Evolutionary conservation across 441 rosid species (phyloP).

Genomic region (Euphorbia schlechtendalii): DNA sequence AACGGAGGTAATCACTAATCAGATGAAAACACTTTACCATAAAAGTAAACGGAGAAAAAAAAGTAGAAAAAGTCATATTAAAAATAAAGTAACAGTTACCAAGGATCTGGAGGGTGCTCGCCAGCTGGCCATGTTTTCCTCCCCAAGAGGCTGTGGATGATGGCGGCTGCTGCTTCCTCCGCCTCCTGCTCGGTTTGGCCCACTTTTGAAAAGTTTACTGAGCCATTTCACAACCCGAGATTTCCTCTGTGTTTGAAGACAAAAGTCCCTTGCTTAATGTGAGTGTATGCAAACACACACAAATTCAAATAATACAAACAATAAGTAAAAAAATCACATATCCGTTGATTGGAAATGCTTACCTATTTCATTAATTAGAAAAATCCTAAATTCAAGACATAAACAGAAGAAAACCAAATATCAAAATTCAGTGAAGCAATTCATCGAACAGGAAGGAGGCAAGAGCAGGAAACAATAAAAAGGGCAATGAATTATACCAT

Average conservation of each 20-base stretch:
- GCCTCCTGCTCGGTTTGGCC: slow-evolving; percentile 33
- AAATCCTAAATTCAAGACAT: no score
- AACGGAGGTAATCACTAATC: no score
- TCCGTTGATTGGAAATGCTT: background rate
- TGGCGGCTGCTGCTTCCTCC: slow-evolving; percentile 20
- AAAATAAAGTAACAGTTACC: slow-evolving; percentile 37
- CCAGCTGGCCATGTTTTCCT: slow-evolving; percentile 63
- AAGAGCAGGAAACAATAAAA: background rate
- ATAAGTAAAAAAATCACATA: background rate
- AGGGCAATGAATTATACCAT: slow-evolving; percentile 38
- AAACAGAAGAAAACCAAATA: background rate
- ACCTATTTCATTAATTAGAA: no score
- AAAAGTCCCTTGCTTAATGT: slow-evolving; percentile 61
- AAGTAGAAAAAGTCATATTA: slow-evolving; percentile 1
- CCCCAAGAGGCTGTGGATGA: slow-evolving; percentile 65
- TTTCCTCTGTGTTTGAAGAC: slow-evolving; percentile 64
- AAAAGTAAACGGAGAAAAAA: background rate
- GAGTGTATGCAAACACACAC: slow-evolving; percentile 8
- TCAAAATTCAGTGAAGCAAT: background rate
- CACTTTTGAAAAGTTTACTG: slow-evolving; percentile 60
- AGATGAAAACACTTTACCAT: background rate
- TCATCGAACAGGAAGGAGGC: slow-evolving; percentile 5
- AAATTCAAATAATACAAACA: slow-evolving; percentile 1
- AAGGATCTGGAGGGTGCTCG: slow-evolving; percentile 50
- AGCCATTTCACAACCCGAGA: slow-evolving; percentile 91